Evolutionary conservation across 257 asterid species (phyloP).

Genomic region (Forsythia suspensa): DNA sequence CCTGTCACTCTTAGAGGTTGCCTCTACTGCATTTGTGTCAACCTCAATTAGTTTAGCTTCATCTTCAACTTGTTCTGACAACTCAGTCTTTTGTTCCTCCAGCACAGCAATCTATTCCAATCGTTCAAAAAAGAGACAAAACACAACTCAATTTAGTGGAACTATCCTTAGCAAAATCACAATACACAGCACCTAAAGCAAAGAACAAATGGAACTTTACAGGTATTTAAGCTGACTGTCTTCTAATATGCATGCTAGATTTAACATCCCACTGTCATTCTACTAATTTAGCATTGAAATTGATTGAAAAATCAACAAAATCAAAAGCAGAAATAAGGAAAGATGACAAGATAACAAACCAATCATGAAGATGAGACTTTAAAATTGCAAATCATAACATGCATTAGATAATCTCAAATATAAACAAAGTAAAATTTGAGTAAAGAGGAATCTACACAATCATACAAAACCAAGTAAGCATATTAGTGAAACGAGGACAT

Average conservation of each 20-base stretch:
- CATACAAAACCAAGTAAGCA: neutral
- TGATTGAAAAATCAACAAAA: neutral
- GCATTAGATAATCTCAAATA: neutral
- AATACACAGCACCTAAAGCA: neutral
- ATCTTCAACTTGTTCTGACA: constrained; percentile 65
- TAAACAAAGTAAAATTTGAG: neutral
- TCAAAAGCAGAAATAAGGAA: neutral
- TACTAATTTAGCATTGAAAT: neutral
- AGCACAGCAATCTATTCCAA: constrained; percentile 59
- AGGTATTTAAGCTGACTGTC: neutral
- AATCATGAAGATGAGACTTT: neutral
- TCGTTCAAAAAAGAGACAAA: neutral
- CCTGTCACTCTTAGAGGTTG: constrained; percentile 48
- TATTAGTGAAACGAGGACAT: neutral
- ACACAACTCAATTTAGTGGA: neutral
- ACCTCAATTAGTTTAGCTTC: constrained; percentile 57
- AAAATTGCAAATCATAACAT: neutral
- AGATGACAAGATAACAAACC: neutral
- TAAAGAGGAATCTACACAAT: neutral
- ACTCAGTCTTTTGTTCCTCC: constrained; percentile 79
- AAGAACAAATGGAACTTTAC: neutral
- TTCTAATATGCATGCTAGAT: neutral
- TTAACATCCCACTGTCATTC: neutral
- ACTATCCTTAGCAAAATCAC: constrained; percentile 8
- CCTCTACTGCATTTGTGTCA: constrained; percentile 37